phyloP scores from a whole-genome alignment of 345 rosid species.

The Laguncularia racemosa region DNA sequence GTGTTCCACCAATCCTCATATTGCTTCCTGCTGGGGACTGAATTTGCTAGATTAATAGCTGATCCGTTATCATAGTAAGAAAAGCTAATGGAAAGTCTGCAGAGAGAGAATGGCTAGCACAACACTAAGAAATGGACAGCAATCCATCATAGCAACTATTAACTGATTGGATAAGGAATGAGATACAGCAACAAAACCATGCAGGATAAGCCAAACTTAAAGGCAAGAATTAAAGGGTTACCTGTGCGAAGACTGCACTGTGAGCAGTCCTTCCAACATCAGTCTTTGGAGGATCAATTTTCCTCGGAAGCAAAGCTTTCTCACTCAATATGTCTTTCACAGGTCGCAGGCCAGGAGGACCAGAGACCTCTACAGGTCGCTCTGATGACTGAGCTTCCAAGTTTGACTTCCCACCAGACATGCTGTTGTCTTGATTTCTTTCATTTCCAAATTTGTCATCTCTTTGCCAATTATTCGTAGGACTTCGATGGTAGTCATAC shows the following conservation, averaged over 20 bases:
- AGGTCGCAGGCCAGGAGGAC: slow-evolving; percentile 78
- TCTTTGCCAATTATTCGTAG: slow-evolving; percentile 83
- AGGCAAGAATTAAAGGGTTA: slow-evolving; percentile 18
- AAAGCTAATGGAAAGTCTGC: too few relatives aligned
- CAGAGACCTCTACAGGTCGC: slow-evolving; percentile 41
- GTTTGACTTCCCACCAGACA: slow-evolving; percentile 46
- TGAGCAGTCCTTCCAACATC: slow-evolving; percentile 43
- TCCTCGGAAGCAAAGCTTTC: slow-evolving; percentile 62
- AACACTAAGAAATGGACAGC: too few relatives aligned
- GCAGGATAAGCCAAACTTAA: neutral
- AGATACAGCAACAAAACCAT: too few relatives aligned
- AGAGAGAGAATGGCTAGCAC: too few relatives aligned
- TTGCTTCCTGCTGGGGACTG: too few relatives aligned
- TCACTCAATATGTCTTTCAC: slow-evolving; percentile 91
- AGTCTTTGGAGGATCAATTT: slow-evolving; percentile 81
- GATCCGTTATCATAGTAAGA: too few relatives aligned
- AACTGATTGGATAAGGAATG: too few relatives aligned
- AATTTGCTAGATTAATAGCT: too few relatives aligned
- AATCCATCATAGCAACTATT: too few relatives aligned
- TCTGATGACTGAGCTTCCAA: slow-evolving; percentile 61
- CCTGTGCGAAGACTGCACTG: slow-evolving; percentile 48
- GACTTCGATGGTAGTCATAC: slow-evolving; percentile 49
- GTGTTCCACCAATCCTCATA: too few relatives aligned
- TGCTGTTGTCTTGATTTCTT: slow-evolving; percentile 44
- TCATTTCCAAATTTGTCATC: slow-evolving; percentile 87